Evolutionary conservation across 148 eudicot genomes (phyloP), one percentile per base, ranked within the genome.

Genomic region (Chenopodium berlandieri): DNA sequence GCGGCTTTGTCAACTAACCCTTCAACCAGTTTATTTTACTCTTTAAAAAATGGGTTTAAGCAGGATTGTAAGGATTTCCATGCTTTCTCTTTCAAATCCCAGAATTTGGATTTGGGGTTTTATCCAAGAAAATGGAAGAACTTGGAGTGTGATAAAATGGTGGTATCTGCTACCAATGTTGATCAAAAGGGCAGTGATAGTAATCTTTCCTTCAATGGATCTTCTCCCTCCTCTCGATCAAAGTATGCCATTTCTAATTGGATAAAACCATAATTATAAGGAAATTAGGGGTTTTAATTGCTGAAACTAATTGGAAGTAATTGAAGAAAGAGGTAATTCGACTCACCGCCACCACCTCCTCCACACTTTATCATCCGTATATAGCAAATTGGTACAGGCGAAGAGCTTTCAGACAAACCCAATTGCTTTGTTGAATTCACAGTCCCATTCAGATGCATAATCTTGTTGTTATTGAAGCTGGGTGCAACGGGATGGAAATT

Each of bases 81-180:
- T 7, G 12, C 82, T 22, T 34, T 78, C 22, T 17, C 78, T 12
- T 67, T 67, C 17, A 47, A 46, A 63, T 65, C 88, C 34, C 66
- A 32, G 13, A 6, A 31, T 46, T 44, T 78, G 13, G 4, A 31
- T 46, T 44, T 78, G 73, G 79, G 79, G 23, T 78, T 82, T 77
- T 66, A 77, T 44, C 75, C 82, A 19, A 62, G 40, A 47, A 82
- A 72, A 44, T 67, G 58, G 37, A 83, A 68, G 27, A 75, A 30
- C 23, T 66, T 68, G 37, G 81, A 50, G 66, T 78, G 79, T 75
- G 40, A 68, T 66, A 83, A 71, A 67, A 79, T 86, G 54, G 84
- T 81, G n/a, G 87, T 81, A 32, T 86, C 83, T 71, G 89, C 90
- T 47, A 83, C 71, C 77, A 84, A 65, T 70, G 81, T 73, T 82